Conservation (phyloP, 2,329 filamentous ascomycete genomes). For the Fusarium denticulatum region DNA sequence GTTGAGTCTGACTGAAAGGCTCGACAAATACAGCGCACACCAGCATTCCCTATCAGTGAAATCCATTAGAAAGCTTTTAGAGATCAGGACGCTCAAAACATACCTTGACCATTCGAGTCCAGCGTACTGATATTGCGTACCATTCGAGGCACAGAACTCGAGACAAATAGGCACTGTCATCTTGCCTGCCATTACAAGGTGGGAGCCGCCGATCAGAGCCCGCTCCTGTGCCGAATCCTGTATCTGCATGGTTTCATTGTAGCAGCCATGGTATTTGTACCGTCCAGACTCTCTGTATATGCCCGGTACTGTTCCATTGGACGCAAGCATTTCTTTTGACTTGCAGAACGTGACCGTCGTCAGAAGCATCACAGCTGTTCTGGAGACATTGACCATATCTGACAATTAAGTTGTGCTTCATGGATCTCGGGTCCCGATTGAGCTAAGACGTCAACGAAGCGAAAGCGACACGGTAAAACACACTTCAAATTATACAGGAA, state of each 20-base stretch:
- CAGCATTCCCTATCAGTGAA: conserved; percentile 63
- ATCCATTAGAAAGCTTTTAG: not conserved
- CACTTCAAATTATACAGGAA: not conserved
- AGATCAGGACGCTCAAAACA: conserved; percentile 15
- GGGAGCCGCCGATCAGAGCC: conserved; percentile 58
- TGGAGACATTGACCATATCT: not conserved
- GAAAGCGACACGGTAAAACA: not conserved
- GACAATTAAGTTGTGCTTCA: not conserved
- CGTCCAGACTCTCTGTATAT: conserved; percentile 50
- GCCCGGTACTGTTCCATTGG: conserved; percentile 17
- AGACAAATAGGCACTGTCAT: conserved; percentile 65
- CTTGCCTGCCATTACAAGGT: conserved; percentile 52
- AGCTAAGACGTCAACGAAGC: not conserved
- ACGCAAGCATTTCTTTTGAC: conserved; percentile 28
- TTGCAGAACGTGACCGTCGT: conserved; percentile 13
- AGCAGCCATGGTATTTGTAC: conserved; percentile 67
- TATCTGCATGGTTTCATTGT: conserved; percentile 64
- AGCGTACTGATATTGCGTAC: conserved; percentile 58
- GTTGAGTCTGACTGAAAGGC: conserved; percentile 56
- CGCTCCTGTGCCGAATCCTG: conserved; percentile 53
- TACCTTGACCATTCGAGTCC: conserved; percentile 64
- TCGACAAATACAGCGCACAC: conserved; percentile 62
- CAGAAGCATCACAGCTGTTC: conserved; percentile 8
- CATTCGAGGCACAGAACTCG: conserved; percentile 57
- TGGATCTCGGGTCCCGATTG: too few species aligned